Percentiles rank a stretch among this genome's conserved stretches.
Conservation (phyloP, 352 stramenopile species). For the Phytophthora fragariaefolia region DNA sequence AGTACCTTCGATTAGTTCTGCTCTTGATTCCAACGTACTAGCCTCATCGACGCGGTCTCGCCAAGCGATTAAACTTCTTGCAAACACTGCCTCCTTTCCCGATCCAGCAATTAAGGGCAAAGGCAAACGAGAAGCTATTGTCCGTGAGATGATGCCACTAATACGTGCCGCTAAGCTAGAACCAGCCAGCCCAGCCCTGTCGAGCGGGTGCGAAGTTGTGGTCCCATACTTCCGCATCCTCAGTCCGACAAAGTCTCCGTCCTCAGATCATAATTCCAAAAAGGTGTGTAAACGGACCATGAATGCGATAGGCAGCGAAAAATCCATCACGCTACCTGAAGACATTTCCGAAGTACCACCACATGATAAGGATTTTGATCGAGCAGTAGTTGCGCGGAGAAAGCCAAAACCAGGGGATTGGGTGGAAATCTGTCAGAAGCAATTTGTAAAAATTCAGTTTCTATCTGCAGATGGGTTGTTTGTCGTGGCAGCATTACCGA, state of each 20-base stretch:
- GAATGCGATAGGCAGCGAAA: neutral
- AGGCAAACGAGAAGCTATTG: slow-evolving; percentile 27
- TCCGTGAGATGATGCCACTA: slow-evolving; percentile 32
- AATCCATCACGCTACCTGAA: neutral
- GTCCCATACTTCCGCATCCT: slow-evolving; percentile 16
- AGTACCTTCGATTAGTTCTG: neutral
- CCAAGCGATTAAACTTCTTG: slow-evolving; percentile 51
- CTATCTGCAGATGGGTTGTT: slow-evolving; percentile 42
- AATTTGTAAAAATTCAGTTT: slow-evolving; percentile 54
- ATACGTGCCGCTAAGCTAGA: slow-evolving; percentile 26
- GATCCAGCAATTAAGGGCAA: slow-evolving; percentile 27
- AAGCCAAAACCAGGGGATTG: slow-evolving; percentile 55
- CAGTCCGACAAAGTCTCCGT: slow-evolving; percentile 1
- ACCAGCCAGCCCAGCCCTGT: neutral
- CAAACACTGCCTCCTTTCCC: slow-evolving; percentile 57
- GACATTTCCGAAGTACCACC: neutral
- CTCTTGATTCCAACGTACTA: slow-evolving; percentile 3
- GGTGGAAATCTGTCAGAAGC: slow-evolving; percentile 54
- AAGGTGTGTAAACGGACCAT: slow-evolving; percentile 10
- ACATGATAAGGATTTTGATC: slow-evolving; percentile 3
- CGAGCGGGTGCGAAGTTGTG: slow-evolving; percentile 16
- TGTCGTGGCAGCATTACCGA: slow-evolving; percentile 30
- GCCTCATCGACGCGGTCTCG: slow-evolving; percentile 39
- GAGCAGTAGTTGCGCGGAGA: neutral
- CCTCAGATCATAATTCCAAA: neutral